Evolutionary conservation across 495 filamentous ascomycete genomes (phyloP), one percentile per base, ranked within the genome.

Genomic region (Daldinia bambusicola): DNA sequence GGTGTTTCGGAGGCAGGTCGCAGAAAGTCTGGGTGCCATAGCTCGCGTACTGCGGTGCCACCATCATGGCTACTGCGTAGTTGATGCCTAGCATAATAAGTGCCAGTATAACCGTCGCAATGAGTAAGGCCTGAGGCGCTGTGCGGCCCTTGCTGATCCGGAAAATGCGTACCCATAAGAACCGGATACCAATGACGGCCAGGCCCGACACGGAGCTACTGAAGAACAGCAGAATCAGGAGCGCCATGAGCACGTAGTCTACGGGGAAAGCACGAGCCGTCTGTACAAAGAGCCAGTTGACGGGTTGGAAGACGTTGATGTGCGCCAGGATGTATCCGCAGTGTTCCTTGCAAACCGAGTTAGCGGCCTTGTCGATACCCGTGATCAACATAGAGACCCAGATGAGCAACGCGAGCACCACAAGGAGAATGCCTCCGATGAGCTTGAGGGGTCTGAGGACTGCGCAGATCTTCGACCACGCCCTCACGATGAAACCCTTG

Each of bases 21-120:
- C 95, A 99, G 80, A 95, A 98, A 18, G 92, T 97, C 77, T 99
- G 95, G 1, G 93, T 92, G 38, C 95, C 95, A 78, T 92, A 99
- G 40, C 92, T 96, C 32, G 95, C 88, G 76, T 99, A 99, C 74
- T 98, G 94, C 1, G 95, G 96, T 2, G 93, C 95, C 22, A 96
- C 88, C 36, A 98, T 81, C 91, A 97, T 97, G 61, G 92, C 89
- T 38, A 98, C 83, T 9, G 92, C 87, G 79, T 98, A 99, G 77
- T 98, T 96, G 70, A 97, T 87, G 37, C 93, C 95, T 48, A 99
- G 80, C 30, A 90, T 91, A 37, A 94, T 94, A 71, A 98, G 85
- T 26, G 93, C 93, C 48, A 98, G 82, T 86, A 99, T 90, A 38
- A 94, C 92, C 2, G 94, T 98, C 32, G 93, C 91, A 69, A 97